Evolutionary conservation across 192 early-diverging fungal species (phyloP).

Genomic region (Coemansia sp.): DNA sequence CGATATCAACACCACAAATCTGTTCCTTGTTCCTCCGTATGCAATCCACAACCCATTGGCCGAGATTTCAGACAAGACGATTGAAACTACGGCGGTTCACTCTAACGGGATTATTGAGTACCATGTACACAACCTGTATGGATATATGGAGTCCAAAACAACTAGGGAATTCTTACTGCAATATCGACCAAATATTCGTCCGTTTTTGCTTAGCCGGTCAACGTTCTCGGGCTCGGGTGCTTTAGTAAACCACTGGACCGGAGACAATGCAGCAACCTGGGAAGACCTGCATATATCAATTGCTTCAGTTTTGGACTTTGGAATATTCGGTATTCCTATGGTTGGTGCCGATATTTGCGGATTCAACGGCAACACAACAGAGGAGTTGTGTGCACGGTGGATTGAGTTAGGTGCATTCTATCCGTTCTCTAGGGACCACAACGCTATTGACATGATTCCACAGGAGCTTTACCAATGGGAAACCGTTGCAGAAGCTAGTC

Average conservation of each 20-base stretch:
- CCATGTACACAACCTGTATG: conserved; percentile 62
- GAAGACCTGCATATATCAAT: conserved; percentile 60
- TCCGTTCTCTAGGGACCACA: conserved; percentile 67
- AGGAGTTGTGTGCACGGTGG: conserved; percentile 68
- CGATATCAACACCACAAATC: conserved; percentile 37
- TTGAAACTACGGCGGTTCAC: conserved; percentile 53
- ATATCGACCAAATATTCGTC: conserved; percentile 47
- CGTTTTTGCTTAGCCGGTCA: conserved; percentile 64
- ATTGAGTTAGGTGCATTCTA: conserved; percentile 61
- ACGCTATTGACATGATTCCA: conserved; percentile 39
- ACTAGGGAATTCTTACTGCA: conserved; percentile 47
- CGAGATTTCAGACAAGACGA: conserved; percentile 53
- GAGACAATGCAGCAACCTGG: conserved; percentile 65
- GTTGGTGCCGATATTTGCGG: conserved; percentile 74
- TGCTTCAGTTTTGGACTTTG: conserved; percentile 60
- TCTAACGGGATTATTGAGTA: conserved; percentile 54
- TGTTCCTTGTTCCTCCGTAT: conserved; percentile 50
- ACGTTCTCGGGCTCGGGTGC: conserved; percentile 64
- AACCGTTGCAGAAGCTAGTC: conserved; percentile 55
- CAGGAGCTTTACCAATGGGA: conserved; percentile 66
- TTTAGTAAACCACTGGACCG: conserved; percentile 38
- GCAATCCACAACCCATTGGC: conserved; percentile 50
- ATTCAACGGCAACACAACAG: conserved; percentile 58
- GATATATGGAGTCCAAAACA: conserved; percentile 56
- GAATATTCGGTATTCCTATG: conserved; percentile 69